A percentile compares a stretch with the other conserved stretches of the same genome.
Conservation (phyloP, 1,139 yeast genomes). For the Geotrichum fermentans region DNA sequence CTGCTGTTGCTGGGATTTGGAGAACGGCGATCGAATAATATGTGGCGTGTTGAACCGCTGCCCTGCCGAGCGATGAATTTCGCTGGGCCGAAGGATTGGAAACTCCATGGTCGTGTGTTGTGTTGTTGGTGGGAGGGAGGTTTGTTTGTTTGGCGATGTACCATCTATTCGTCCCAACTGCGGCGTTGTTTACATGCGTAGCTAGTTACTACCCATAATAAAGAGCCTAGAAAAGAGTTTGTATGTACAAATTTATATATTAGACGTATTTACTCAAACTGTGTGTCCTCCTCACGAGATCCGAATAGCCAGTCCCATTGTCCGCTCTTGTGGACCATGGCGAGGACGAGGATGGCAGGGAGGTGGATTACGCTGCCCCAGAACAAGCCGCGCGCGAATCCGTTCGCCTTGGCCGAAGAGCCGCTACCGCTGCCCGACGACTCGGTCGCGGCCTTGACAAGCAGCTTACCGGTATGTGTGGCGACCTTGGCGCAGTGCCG, state of each 20-base stretch:
- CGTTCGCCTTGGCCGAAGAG: slow-evolving; percentile 42
- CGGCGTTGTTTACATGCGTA: not conserved
- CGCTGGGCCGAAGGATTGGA: slow-evolving; percentile 7
- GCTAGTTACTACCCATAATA: too few species aligned
- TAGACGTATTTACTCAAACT: not conserved
- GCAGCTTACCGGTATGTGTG: slow-evolving; percentile 13
- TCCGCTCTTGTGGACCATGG: slow-evolving; percentile 92
- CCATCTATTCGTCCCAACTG: not conserved
- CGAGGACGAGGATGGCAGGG: slow-evolving; percentile 82
- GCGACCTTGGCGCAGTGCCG: slow-evolving; percentile 23
- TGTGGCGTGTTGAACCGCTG: slow-evolving; percentile 4
- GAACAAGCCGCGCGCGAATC: slow-evolving; percentile 75
- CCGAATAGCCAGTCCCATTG: slow-evolving; percentile 76
- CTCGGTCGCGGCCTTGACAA: not conserved
- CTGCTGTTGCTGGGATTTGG: not conserved
- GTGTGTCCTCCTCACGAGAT: slow-evolving; percentile 20
- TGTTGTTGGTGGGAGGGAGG: not conserved
- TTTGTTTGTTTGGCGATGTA: not conserved
- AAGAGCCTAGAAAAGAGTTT: too few species aligned
- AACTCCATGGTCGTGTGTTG: slow-evolving; percentile 6
- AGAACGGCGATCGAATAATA: slow-evolving; percentile 2
- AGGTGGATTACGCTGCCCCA: slow-evolving; percentile 95
- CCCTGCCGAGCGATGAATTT: slow-evolving; percentile 5
- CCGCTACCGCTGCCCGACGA: not conserved
- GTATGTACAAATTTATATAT: slow-evolving; percentile 1